Conservation (phyloP, 2,329 filamentous ascomycete species). For the Lecanosticta acicola region DNA sequence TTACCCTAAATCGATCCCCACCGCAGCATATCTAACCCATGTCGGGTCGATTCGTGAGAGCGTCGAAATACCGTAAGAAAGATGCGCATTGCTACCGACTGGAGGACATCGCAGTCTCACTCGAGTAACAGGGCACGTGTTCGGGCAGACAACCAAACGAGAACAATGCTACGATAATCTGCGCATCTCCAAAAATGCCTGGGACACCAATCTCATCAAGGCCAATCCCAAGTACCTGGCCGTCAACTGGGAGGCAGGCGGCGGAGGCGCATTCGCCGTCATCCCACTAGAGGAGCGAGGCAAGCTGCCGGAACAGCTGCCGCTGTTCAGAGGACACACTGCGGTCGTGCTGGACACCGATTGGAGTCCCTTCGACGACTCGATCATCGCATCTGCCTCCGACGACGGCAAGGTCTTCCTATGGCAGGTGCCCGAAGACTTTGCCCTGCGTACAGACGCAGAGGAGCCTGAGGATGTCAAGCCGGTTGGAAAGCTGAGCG, state of each 20-base stretch:
- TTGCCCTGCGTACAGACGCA: slow-evolving; percentile 74
- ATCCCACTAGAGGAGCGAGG: slow-evolving; percentile 86
- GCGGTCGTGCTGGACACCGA: slow-evolving; percentile 94
- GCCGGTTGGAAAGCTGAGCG: slow-evolving; percentile 74
- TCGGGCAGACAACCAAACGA: slow-evolving; percentile 91
- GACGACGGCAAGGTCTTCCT: slow-evolving; percentile 96
- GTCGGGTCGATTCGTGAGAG: slow-evolving; percentile 67
- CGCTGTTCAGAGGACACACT: slow-evolving; percentile 92
- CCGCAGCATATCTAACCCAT: slow-evolving; percentile 37
- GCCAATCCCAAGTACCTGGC: slow-evolving; percentile 93
- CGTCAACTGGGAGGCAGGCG: slow-evolving; percentile 97
- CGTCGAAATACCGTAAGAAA: slow-evolving; percentile 66
- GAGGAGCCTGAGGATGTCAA: slow-evolving; percentile 78
- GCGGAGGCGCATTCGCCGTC: slow-evolving; percentile 93
- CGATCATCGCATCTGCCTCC: slow-evolving; percentile 83
- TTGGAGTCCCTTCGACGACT: slow-evolving; percentile 97
- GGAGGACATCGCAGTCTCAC: slow-evolving; percentile 16
- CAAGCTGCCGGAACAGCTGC: slow-evolving; percentile 85
- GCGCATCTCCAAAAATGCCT: slow-evolving; percentile 94
- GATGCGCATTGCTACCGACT: slow-evolving; percentile 26
- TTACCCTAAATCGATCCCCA: background rate
- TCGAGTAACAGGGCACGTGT: slow-evolving; percentile 77
- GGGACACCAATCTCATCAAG: slow-evolving; percentile 98
- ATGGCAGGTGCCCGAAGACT: slow-evolving; percentile 88
- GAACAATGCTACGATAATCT: slow-evolving; percentile 99